Evolutionary conservation across 2,329 filamentous ascomycete genomes (phyloP).

Genomic region (Cercospora sojina): DNA sequence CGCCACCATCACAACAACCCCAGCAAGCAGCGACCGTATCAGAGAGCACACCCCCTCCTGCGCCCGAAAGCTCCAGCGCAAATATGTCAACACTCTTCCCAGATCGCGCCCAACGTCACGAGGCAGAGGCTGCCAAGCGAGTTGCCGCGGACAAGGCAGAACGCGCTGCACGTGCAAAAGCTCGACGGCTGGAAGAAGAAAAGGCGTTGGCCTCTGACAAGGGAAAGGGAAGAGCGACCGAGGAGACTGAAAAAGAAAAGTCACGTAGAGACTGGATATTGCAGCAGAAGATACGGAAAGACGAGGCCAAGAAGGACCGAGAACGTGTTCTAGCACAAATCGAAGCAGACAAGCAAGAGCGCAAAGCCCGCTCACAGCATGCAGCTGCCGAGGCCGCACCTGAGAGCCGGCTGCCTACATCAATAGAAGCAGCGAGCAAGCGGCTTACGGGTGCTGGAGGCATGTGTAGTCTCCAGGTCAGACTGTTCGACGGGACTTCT

Average conservation of each 20-base stretch:
- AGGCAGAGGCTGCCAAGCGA: slow-evolving; percentile 44
- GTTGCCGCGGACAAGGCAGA: slow-evolving; percentile 52
- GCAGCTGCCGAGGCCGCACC: slow-evolving; percentile 16
- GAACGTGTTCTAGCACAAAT: slow-evolving; percentile 72
- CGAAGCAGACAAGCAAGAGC: slow-evolving; percentile 70
- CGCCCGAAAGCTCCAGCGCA: neutral
- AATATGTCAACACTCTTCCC: slow-evolving; percentile 43
- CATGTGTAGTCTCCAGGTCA: slow-evolving; percentile 62
- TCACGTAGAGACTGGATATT: slow-evolving; percentile 39
- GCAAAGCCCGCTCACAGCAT: slow-evolving; percentile 56
- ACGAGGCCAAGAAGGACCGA: slow-evolving; percentile 66
- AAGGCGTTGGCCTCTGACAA: slow-evolving; percentile 28
- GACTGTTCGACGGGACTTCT: slow-evolving; percentile 79
- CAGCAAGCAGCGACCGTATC: neutral
- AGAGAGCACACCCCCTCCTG: neutral
- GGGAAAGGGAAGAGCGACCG: slow-evolving; percentile 36
- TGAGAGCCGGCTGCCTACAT: slow-evolving; percentile 14
- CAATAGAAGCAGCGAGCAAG: slow-evolving; percentile 23
- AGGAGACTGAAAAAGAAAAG: slow-evolving; percentile 36
- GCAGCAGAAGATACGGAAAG: slow-evolving; percentile 60
- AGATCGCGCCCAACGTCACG: slow-evolving; percentile 52
- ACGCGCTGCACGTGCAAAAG: slow-evolving; percentile 39
- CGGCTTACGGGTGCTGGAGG: slow-evolving; percentile 25
- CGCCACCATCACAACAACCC: neutral
- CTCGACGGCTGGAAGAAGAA: slow-evolving; percentile 42